phyloP scores from a whole-genome alignment of 1,284 basidiomycete species.

The Tilletia setariae region DNA sequence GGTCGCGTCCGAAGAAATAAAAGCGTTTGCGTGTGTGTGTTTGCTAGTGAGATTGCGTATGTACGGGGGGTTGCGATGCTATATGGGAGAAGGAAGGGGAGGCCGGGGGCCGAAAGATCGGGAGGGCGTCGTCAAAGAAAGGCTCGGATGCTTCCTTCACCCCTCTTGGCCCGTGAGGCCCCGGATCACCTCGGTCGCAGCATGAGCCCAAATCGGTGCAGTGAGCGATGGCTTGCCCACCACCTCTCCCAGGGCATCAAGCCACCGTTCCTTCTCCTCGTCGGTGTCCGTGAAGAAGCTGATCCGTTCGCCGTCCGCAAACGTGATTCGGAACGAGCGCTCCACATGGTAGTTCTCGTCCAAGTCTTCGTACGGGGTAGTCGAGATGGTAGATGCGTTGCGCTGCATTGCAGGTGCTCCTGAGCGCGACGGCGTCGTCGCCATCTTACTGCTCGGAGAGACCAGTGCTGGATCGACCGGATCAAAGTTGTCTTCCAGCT shows the following conservation, averaged over 20 bases:
- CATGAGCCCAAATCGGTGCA: slow-evolving; percentile 46
- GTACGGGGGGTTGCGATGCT: no score
- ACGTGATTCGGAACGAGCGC: slow-evolving; percentile 79
- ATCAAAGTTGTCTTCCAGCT: slow-evolving; percentile 72
- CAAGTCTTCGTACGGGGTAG: slow-evolving; percentile 58
- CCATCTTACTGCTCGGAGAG: background rate
- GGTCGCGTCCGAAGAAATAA: no score
- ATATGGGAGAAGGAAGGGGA: no score
- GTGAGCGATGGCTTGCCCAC: slow-evolving; percentile 34
- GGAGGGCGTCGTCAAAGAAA: no score
- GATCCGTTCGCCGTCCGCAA: slow-evolving; percentile 76
- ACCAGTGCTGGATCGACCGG: slow-evolving; percentile 29
- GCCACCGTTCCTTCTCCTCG: slow-evolving; percentile 83
- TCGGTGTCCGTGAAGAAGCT: slow-evolving; percentile 87
- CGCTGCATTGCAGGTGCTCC: slow-evolving; percentile 5
- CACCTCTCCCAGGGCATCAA: slow-evolving; percentile 54
- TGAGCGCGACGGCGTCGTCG: no score
- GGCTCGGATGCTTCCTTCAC: no score
- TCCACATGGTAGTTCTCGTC: slow-evolving; percentile 70
- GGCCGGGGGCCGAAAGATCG: no score
- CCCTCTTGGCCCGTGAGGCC: background rate
- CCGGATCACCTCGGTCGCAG: slow-evolving; percentile 22
- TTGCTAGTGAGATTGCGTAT: no score
- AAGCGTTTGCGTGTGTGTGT: no score
- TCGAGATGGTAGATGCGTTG: background rate